Evolutionary conservation across 23 red algal species (phyloP), one percentile per base, ranked within the genome.

Genomic region (Gracilariopsis chorda): DNA sequence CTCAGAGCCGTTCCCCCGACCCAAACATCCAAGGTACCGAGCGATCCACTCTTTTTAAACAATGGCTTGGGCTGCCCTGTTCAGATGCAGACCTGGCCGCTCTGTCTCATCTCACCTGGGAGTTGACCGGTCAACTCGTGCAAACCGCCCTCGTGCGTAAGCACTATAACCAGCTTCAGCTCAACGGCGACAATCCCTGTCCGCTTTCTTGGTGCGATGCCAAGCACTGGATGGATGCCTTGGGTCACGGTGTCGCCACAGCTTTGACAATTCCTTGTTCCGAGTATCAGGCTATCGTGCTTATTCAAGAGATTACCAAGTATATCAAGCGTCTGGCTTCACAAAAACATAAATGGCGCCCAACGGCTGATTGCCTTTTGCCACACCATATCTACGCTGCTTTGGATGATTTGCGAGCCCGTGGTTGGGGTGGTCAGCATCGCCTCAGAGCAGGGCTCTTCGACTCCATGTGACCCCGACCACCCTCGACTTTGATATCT

Each of bases 71-170:
- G 8, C 8, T 73, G 16, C 67, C 67, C 1, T 73, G 42, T 25
- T 2, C 39, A 2, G 67, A 73, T 1, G 10, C 42, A 21, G 4
- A 73, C 7, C 40, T 73, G 40, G n/a, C 33, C 20, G 17, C 67
- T 7, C 32, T 73, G 17, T 36, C 67, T 28, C 67, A 73, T 46
- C 37, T 73, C 19, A 73, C 67, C 10, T 73, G 67, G 67, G 67
- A 73, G 67, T 42, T 73, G 20, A 73, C 67, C 40, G 67, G 67
- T 35, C 67, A 73, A n/a, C 37, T 73, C 0, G 67, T 73, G 2
- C 67, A 73, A 46, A 73, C 67, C 2, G 67, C 67, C 28, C 67
- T 73, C 40, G n/a, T 73, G 17, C 47, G 67, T 42, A 73, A 73
- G 40, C 13, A 73, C 20, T 7, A 46, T 6, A 19, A 2, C 32